Base-by-base conservation (phyloP, 768 basidiomycete genomes). In the Rhizopogon vinicolor region DNA sequence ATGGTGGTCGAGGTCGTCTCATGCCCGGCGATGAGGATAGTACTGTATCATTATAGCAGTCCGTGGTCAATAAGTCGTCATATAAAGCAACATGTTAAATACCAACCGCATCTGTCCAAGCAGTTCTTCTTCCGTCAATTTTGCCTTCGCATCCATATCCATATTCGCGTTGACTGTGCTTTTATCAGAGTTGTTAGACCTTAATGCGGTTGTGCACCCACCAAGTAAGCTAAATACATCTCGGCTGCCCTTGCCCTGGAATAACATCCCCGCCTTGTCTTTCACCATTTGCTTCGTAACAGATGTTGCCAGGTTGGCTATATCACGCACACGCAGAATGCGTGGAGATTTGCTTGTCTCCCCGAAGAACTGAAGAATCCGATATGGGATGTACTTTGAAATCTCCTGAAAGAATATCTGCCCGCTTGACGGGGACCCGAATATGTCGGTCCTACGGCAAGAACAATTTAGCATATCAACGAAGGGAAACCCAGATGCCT, bases 1-100 rank as follows among this genome's bases (percentile, higher is more conserved):
- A 86, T 52, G 1, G 78, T 74, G 39, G 76, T 81, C 3, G 86
- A 78, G 48, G 80, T 83, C 4, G 85, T 87, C 64, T 86, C 86
- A 64, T 87, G 80, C 1, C 78, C 78, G 40, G 78, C 78, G 10
- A 81, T 59, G 8, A 79, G 60, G 12, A 80, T 74, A 19, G 76
- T 78, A n/a, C 77, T 79, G n/a, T 10, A 28, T 29, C 19, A 39
- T 18, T 3, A 9, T 9, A 7, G 5, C 25, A 48, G 16, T 52
- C 22, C 9, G 41, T 48, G 52, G 31, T 48, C 16, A 9, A 22
- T 14, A 22, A 55, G 16, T 18, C 37, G 6, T 29, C 31, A 45
- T 3, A 5, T 45, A 8, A 39, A 12, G 41, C 19, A 7, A 33
- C 41, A 29, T 8, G 43, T 16, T 28, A 31, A 9, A 10, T 14